Evolutionary conservation across 805 yeast species (phyloP).

Genomic region (Metschnikowia similis): DNA sequence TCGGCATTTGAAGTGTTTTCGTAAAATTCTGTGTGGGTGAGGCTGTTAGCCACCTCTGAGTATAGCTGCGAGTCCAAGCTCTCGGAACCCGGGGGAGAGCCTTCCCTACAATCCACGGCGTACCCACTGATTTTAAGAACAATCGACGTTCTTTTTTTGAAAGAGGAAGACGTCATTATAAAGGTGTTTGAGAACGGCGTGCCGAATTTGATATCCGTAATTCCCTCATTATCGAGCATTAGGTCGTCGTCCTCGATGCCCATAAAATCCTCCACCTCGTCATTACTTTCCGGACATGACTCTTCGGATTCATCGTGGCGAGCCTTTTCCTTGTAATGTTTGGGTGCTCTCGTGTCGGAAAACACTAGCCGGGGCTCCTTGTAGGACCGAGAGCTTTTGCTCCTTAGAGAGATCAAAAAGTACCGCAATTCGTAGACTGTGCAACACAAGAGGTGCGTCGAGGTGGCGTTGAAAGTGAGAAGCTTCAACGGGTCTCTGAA

Average conservation of each 20-base stretch:
- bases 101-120: slow-evolving; percentile 37
- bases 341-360: slow-evolving; percentile 23
- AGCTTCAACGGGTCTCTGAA: slow-evolving; percentile 81
- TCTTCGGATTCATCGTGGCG: slow-evolving; percentile 13
- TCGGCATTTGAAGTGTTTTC: slow-evolving; percentile 20
- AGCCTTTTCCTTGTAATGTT: slow-evolving; percentile 11
- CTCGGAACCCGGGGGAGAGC: background rate
- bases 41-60: background rate
- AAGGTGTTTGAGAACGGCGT: slow-evolving; percentile 30
- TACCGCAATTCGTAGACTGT: slow-evolving; percentile 77
- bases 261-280: slow-evolving; percentile 7
- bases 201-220: slow-evolving; percentile 69
- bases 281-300: slow-evolving; percentile 12
- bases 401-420: slow-evolving; percentile 62
- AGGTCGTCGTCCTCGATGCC: slow-evolving; percentile 19
- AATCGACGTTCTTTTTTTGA: slow-evolving; percentile 30
- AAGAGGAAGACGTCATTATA: slow-evolving; percentile 35
- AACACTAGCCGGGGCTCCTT: slow-evolving; percentile 38
- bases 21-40: slow-evolving; percentile 4
- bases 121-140: slow-evolving; percentile 39
- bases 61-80: slow-evolving; percentile 1
- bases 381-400: slow-evolving; percentile 41
- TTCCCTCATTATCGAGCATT: slow-evolving; percentile 78
- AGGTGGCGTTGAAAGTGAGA: slow-evolving; percentile 67
- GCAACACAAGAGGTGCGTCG: slow-evolving; percentile 67